Evolutionary conservation across 495 filamentous ascomycete species (phyloP).

Genomic region (Penicillium odoratum): DNA sequence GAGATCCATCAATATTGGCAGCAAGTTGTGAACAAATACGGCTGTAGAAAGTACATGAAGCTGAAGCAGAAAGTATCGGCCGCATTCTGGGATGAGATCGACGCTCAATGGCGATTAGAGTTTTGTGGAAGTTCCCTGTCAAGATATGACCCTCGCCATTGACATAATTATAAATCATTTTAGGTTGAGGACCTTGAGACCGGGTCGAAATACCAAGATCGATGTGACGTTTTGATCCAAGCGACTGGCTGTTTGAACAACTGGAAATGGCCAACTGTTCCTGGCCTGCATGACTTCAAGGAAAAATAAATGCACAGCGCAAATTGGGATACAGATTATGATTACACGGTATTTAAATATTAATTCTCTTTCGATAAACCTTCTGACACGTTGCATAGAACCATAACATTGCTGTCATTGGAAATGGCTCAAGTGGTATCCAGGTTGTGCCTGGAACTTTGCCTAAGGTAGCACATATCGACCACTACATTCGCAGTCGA

Average conservation of each 20-base stretch:
- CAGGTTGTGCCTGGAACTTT: conserved; percentile 65
- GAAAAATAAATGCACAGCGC: conserved; percentile 59
- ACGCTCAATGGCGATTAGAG: conserved; percentile 49
- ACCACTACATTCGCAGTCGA: conserved; percentile 42
- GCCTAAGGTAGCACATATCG: conserved; percentile 48
- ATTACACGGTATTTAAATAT: conserved; percentile 24
- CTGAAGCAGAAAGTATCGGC: conserved; percentile 36
- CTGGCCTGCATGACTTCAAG: conserved; percentile 52
- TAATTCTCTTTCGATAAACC: background rate
- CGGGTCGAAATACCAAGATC: conserved; percentile 39
- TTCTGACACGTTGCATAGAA: conserved; percentile 32
- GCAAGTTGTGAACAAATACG: conserved; percentile 43
- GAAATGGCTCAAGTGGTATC: conserved; percentile 50
- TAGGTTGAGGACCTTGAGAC: conserved; percentile 43
- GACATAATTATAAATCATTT: background rate
- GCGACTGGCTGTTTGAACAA: conserved; percentile 57
- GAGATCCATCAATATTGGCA: conserved; percentile 63
- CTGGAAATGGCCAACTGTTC: conserved; percentile 56
- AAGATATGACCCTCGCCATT: background rate
- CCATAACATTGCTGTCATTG: conserved; percentile 55
- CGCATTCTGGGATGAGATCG: conserved; percentile 41
- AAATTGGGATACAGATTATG: conserved; percentile 45
- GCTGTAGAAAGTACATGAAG: conserved; percentile 40
- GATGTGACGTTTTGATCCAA: conserved; percentile 57
- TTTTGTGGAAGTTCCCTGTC: conserved; percentile 14